Evolutionary conservation across 1,139 yeast species (phyloP).

Genomic region (Casaregolazyma suthepensis): DNA sequence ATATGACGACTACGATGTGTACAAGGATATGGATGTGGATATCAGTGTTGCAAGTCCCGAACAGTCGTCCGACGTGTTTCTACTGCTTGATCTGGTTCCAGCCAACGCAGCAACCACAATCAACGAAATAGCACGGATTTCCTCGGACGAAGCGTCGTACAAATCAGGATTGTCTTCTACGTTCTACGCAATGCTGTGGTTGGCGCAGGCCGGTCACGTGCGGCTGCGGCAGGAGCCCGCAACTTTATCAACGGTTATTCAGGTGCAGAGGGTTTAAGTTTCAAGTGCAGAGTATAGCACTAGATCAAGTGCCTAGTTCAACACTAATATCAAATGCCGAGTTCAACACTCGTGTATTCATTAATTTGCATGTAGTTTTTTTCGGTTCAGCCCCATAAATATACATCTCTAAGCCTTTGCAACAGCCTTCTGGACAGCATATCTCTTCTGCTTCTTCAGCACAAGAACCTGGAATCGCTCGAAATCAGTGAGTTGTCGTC

Average conservation of each 20-base stretch:
- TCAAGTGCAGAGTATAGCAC: background rate
- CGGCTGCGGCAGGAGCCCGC: background rate
- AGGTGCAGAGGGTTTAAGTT: background rate
- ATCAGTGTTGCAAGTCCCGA: background rate
- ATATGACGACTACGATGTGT: background rate
- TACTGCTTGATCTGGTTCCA: background rate
- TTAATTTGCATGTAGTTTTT: background rate
- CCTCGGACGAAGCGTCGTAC: background rate
- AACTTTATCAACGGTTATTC: background rate
- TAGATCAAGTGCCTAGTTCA: no score
- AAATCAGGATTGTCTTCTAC: background rate
- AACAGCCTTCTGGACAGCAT: conserved; percentile 84
- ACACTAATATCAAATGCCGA: no score
- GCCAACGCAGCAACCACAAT: background rate
- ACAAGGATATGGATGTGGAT: conserved; percentile 1
- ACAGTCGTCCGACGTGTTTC: background rate
- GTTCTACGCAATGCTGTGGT: conserved; percentile 1
- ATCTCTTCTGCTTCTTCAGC: conserved; percentile 95
- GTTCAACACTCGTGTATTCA: background rate
- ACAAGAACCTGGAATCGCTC: conserved; percentile 99
- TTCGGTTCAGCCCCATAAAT: background rate
- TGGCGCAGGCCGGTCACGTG: conserved; percentile 2
- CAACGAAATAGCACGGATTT: background rate
- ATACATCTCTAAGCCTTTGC: conserved; percentile 44
- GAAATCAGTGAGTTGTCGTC: conserved; percentile 90